phyloP scores from a whole-genome alignment of 2,329 filamentous ascomycete genomes.

The Neopestalotiopsis sp. region DNA sequence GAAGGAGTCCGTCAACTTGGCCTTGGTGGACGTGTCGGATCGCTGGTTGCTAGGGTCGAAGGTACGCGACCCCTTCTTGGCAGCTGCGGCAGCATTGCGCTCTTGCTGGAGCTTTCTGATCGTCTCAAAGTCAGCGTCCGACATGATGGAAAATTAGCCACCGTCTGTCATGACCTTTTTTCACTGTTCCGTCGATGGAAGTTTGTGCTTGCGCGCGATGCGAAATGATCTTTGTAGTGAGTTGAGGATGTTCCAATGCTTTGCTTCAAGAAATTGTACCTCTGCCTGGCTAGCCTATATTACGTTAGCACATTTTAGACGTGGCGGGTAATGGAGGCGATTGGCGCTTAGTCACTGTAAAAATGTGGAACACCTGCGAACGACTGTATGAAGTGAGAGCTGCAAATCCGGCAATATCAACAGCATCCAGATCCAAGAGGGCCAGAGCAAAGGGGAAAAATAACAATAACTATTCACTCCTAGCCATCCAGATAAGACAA shows the following conservation, averaged over 20 bases:
- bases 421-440: too few relatives aligned
- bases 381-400: neutral
- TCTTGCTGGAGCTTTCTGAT: constrained; percentile 89
- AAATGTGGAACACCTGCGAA: neutral
- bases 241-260: neutral
- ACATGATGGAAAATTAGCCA: constrained; percentile 53
- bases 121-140: constrained; percentile 84
- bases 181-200: neutral
- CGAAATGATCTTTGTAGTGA: constrained; percentile 5
- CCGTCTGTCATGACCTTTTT: constrained; percentile 22
- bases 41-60: constrained; percentile 82
- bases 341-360: constrained; percentile 4
- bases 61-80: constrained; percentile 81
- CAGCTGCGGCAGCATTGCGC: constrained; percentile 80
- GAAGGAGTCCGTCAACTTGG: constrained; percentile 86
- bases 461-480: too few relatives aligned
- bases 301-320: constrained; percentile 5
- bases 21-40: constrained; percentile 84
- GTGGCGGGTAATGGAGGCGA: constrained; percentile 5
- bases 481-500: too few relatives aligned
- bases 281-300: neutral
- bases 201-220: constrained; percentile 5
- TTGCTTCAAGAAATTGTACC: constrained; percentile 13
- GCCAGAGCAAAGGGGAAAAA: too few relatives aligned
- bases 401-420: too few relatives aligned